Base-by-base conservation (phyloP, 768 basidiomycete species). In the Leccinellum albellum region DNA sequence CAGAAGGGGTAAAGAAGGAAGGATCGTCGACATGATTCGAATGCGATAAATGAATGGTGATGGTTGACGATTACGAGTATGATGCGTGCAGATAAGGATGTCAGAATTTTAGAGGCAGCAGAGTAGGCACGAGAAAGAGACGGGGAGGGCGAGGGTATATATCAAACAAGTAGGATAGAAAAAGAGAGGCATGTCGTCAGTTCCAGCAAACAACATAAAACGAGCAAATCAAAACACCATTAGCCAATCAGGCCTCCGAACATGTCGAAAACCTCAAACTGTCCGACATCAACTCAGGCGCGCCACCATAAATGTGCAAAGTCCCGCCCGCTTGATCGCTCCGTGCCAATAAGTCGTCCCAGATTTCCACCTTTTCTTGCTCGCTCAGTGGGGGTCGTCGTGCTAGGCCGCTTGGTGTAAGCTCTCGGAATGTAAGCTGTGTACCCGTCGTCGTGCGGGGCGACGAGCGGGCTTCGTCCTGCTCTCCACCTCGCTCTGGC, bases 301-400 rank as follows among this genome's bases (percentile, higher is more conserved):
- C 48, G 20, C 40, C 40, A 8, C 76, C 74, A 10, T 62, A 55
- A 6, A 90, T 66, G 62, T 84, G 86, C 54, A 91, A 66, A 52
- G 89, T 91, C 45, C 89, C 89, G 1, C 89, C 89, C 1, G 89
- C 89, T 51, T 72, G 70, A 42, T 78, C 86, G 63, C 88, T 89
- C 62, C 80, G 76, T 66, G 82, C 79, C 58, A 90, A 70, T 54
- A 91, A 64, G 58, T 85, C 84, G 54, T 87, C 80, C 88, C 88
- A 91, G 63, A 81, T 82, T 13, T 79, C 82, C 7, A 79, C 78
- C 74, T 91, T 91, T 73, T 91, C 87, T 63, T 81, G 72, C 66
- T 89, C 86, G 24, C 82, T 82, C 67, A 85, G 69, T 44, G 70
- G 76, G 23, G 70, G 69, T 53, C 71, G 69, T 51, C 71, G 70